Evolutionary conservation across 2,329 filamentous ascomycete species (phyloP), one percentile per base, ranked within the genome.

Genomic region (Arthrobotrys conoides): DNA sequence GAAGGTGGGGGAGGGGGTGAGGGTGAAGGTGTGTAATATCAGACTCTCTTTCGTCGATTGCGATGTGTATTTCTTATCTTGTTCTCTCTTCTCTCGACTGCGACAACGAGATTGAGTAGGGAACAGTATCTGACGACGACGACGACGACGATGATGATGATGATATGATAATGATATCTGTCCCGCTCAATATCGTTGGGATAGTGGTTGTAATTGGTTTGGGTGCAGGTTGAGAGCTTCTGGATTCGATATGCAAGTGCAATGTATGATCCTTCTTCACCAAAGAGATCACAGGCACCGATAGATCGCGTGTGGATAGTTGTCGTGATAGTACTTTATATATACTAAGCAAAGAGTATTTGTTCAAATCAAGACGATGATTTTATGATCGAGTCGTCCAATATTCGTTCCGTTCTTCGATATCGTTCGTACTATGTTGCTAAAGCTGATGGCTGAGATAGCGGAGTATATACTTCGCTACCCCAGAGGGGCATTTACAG

Each of bases 371-470:
- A 66, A 66, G 76, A 75, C 76, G 49, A 79, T 73, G 65, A 75
- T 79, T 73, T 49, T 70, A 67, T 73, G 67, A 70, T 79, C 76
- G 66, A 75, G 61, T 70, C 76, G 69, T 79, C 76, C 64, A 70
- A 65, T 75, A 78, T 72, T 57, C 69, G 69, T 79, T 61, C 36
- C 76, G 76, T 75, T 66, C 70, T 75, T 79, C 76, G 76, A 79
- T 79, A 79, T 79, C 76, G 76, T 79, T 70, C 71, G 70, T 73
- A 70, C 66, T 75, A 73, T 73, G 71, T 79, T 64, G 76, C 76
- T 79, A 79, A 75, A 73, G 76, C 76, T 79, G 76, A 79, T 73
- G 76, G 76, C 76, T 79, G 76, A 75, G 71, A 70, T 70, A 79
- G 70, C 75, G 75, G 65, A 75, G 69, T 64, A 44, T 66, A 63